phyloP scores from a whole-genome alignment of 1,284 basidiomycete species.

The Serendipita sp. region DNA sequence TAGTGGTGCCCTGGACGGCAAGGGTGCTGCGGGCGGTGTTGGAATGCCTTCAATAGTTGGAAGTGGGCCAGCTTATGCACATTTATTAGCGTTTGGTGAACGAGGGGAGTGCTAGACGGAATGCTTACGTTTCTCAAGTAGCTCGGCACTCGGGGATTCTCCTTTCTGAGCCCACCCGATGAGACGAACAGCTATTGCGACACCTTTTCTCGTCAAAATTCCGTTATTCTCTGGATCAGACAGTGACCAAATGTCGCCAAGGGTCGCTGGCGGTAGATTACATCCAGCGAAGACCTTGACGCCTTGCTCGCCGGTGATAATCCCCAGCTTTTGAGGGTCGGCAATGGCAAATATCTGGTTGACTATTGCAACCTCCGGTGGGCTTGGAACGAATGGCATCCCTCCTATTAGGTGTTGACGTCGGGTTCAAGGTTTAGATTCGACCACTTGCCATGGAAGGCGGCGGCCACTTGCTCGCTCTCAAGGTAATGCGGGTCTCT shows the following conservation, averaged over 20 bases:
- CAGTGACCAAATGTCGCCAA: slow-evolving; percentile 89
- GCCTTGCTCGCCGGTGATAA: slow-evolving; percentile 74
- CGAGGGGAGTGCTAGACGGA: slow-evolving; percentile 14
- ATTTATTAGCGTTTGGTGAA: slow-evolving; percentile 8
- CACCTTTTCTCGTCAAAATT: slow-evolving; percentile 74
- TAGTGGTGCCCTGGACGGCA: slow-evolving; percentile 15
- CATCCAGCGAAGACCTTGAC: slow-evolving; percentile 70
- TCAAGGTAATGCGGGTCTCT: slow-evolving; percentile 72
- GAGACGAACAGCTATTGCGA: slow-evolving; percentile 74
- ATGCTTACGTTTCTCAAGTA: slow-evolving; percentile 51
- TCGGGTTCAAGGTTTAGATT: slow-evolving; percentile 6
- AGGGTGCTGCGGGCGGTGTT: slow-evolving; percentile 28
- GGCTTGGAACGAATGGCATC: slow-evolving; percentile 41
- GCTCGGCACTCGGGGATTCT: slow-evolving; percentile 45
- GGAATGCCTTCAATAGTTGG: slow-evolving; percentile 67
- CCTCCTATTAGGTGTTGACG: not conserved
- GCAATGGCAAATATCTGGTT: slow-evolving; percentile 53
- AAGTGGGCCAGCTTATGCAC: slow-evolving; percentile 57
- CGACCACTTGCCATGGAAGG: slow-evolving; percentile 29
- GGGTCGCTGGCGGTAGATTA: slow-evolving; percentile 56
- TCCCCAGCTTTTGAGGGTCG: slow-evolving; percentile 63
- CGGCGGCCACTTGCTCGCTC: slow-evolving; percentile 42
- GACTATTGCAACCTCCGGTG: slow-evolving; percentile 51
- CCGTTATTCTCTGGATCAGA: slow-evolving; percentile 90
- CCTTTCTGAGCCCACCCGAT: slow-evolving; percentile 91